Evolutionary conservation across 768 basidiomycete genomes (phyloP).

Genomic region (Lactifluus volemus): DNA sequence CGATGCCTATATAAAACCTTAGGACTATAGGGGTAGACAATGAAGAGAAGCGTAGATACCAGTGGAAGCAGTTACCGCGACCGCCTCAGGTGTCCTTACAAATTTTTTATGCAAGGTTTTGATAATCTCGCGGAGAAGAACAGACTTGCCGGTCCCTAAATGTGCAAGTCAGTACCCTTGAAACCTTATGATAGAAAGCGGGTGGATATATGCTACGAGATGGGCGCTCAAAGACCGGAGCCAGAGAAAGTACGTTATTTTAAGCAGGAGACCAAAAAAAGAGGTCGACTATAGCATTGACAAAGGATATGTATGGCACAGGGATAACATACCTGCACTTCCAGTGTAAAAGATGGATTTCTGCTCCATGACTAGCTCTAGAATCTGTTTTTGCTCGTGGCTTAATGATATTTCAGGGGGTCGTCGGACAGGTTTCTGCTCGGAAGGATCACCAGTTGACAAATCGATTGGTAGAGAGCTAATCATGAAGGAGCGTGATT

Average conservation of each 20-base stretch:
- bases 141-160: conserved; percentile 92
- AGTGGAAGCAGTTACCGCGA: conserved; percentile 93
- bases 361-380: conserved; percentile 64
- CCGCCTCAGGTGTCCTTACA: conserved; percentile 50
- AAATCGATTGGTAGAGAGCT: neutral
- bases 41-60: conserved; percentile 34
- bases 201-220: neutral
- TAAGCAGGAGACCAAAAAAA: neutral
- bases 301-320: neutral
- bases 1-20: conserved; percentile 51
- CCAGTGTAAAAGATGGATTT: conserved; percentile 92
- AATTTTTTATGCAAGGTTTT: conserved; percentile 52
- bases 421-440: conserved; percentile 19
- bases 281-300: neutral
- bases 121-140: conserved; percentile 89
- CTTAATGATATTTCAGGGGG: conserved; percentile 55
- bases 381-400: conserved; percentile 76
- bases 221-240: neutral
- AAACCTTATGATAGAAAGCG: neutral
- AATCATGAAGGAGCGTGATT: neutral
- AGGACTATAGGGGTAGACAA: neutral
- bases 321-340: conserved; percentile 66
- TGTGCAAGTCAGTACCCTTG: neutral
- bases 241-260: neutral
- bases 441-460: conserved; percentile 13